Evolutionary conservation across 495 filamentous ascomycete genomes (phyloP).

Genomic region (Lentithecium fluviatile): DNA sequence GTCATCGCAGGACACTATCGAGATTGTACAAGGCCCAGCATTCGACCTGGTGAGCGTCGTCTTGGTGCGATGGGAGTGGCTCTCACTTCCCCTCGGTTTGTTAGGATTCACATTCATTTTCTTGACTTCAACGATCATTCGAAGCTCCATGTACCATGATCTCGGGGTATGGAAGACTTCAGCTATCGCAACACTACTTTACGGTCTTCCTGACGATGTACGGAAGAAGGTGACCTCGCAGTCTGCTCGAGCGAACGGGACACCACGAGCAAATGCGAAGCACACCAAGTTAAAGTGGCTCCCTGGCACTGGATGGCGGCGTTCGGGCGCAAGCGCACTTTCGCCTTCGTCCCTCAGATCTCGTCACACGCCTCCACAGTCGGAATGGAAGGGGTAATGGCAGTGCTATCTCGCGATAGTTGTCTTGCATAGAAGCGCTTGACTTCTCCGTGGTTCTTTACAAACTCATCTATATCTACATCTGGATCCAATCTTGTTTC

Average conservation of each 20-base stretch:
- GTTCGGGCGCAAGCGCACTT: not conserved
- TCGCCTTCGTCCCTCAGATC: too few species aligned
- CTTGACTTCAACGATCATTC: conserved; percentile 20
- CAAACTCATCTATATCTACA: too few species aligned
- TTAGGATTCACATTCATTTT: conserved; percentile 19
- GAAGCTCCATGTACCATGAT: conserved; percentile 15
- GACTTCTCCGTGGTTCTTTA: too few species aligned
- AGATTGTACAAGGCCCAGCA: conserved; percentile 15
- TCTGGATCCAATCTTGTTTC: too few species aligned
- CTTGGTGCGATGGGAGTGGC: conserved; percentile 25
- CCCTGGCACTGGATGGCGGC: conserved; percentile 13
- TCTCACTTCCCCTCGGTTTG: conserved; percentile 15
- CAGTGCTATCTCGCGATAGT: too few species aligned
- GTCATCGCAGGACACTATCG: not conserved
- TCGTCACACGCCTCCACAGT: too few species aligned
- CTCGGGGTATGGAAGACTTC: conserved; percentile 28
- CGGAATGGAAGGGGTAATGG: too few species aligned
- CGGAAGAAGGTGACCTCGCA: conserved; percentile 15
- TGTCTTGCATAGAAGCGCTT: too few species aligned
- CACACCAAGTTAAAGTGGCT: conserved; percentile 18
- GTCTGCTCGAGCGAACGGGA: conserved; percentile 1
- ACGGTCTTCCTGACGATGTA: conserved; percentile 19
- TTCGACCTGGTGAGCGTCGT: conserved; percentile 16
- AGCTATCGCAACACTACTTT: conserved; percentile 26
- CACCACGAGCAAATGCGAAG: conserved; percentile 15